phyloP scores from a whole-genome alignment of 129 eudicot genomes.

The Solidago caesia region DNA sequence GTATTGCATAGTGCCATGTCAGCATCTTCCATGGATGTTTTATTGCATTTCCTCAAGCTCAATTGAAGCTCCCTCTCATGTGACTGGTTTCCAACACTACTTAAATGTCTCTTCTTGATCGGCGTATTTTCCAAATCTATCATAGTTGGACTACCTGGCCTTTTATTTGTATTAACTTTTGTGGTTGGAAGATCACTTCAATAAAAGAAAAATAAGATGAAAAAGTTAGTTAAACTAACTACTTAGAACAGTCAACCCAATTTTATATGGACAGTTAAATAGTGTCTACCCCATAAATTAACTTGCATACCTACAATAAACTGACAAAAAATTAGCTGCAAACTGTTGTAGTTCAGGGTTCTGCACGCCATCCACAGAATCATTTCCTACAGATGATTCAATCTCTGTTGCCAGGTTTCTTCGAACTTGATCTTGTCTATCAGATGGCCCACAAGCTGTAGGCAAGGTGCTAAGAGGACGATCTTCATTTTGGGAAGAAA shows the following conservation, averaged over 20 bases:
- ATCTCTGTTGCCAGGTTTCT: constrained; percentile 65
- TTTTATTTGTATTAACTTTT: constrained; percentile 44
- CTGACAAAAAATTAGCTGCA: constrained; percentile 70
- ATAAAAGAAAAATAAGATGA: constrained; percentile 16
- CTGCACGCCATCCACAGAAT: constrained; percentile 28
- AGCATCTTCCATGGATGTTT: constrained; percentile 22
- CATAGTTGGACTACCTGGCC: constrained; percentile 53
- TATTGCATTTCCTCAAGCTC: constrained; percentile 68
- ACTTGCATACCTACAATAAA: constrained; percentile 72
- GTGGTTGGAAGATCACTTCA: constrained; percentile 51
- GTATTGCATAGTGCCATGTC: constrained; percentile 47
- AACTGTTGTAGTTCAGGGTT: constrained; percentile 62
- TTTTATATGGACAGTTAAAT: constrained; percentile 6
- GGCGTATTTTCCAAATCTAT: constrained; percentile 50
- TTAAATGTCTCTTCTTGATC: constrained; percentile 51
- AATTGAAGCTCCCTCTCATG: constrained; percentile 31
- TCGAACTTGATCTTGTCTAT: constrained; percentile 48
- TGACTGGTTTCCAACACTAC: constrained; percentile 20
- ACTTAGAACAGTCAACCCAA: background rate
- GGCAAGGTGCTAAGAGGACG: constrained; percentile 30
- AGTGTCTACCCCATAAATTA: background rate
- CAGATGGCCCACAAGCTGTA: constrained; percentile 35
- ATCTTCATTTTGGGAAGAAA: constrained; percentile 50
- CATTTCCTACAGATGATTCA: constrained; percentile 39
- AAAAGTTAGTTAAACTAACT: constrained; percentile 11